phyloP scores from a whole-genome alignment of 2,329 filamentous ascomycete genomes.

The Celoporthe dispersa region DNA sequence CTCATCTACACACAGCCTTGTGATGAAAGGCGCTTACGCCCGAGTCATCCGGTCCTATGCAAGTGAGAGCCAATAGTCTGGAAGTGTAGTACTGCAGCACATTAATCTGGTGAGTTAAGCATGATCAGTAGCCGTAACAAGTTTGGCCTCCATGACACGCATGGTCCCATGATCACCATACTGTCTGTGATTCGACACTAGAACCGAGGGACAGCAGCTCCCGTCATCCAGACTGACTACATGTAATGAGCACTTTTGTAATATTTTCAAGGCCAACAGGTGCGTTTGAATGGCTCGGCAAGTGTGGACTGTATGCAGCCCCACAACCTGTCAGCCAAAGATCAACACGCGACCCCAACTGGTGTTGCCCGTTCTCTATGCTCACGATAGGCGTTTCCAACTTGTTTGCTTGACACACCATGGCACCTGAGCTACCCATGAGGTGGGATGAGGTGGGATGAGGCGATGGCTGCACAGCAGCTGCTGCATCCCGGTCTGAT shows the following conservation, averaged over 20 bases:
- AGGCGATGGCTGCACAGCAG: neutral
- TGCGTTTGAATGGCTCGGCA: neutral
- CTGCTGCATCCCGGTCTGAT: neutral
- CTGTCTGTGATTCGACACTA: neutral
- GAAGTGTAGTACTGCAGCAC: neutral
- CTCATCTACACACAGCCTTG: neutral
- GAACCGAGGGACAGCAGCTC: neutral
- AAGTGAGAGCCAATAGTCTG: neutral
- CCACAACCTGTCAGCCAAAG: neutral
- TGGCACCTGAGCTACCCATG: neutral
- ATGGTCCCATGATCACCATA: constrained; percentile 2
- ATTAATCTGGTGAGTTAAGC: neutral
- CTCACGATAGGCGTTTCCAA: neutral
- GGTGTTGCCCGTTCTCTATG: neutral
- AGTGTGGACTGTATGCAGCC: neutral
- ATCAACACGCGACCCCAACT: neutral
- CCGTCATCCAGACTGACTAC: neutral
- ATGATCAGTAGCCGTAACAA: constrained; percentile 1
- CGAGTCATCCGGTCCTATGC: neutral
- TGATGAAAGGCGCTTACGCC: neutral
- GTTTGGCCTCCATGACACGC: neutral
- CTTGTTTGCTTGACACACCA: neutral
- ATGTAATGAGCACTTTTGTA: neutral
- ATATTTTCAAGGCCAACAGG: no score
- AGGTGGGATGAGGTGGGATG: neutral